A percentile compares a stretch with the other conserved stretches of the same genome.
These are phyloP conservation scores for Plasmopara halstedii DNA, from an alignment of 352 stramenopile genomes.

Conservation along the genomic window DNA sequence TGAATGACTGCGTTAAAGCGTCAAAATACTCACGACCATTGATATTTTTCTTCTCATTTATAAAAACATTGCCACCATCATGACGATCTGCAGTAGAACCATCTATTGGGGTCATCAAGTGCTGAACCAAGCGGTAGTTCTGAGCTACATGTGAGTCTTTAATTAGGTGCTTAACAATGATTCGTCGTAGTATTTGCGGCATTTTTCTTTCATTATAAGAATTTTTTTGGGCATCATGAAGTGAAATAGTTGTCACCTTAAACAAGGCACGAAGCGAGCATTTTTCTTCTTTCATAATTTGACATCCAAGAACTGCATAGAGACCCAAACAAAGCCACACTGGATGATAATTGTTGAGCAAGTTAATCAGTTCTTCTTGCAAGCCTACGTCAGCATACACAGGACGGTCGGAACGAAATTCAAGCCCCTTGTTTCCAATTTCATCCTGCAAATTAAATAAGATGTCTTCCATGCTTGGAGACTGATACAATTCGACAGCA, in stretches of 20 bases:
- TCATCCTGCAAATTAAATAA: slow-evolving; percentile 64
- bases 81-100: slow-evolving; percentile 31
- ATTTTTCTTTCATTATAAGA: slow-evolving; percentile 28
- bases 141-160: slow-evolving; percentile 52
- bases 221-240: slow-evolving; percentile 13
- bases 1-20: slow-evolving; percentile 80
- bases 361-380: slow-evolving; percentile 69
- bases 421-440: slow-evolving; percentile 63
- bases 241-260: slow-evolving; percentile 10
- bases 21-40: slow-evolving; percentile 74
- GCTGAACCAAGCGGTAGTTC: slow-evolving; percentile 62
- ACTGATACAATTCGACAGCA: slow-evolving; percentile 56
- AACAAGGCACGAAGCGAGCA: slow-evolving; percentile 52
- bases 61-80: slow-evolving; percentile 37
- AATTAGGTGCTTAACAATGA: slow-evolving; percentile 59
- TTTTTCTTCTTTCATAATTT: slow-evolving; percentile 48
- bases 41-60: slow-evolving; percentile 60
- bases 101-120: slow-evolving; percentile 59
- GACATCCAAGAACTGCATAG: slow-evolving; percentile 74
- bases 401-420: slow-evolving; percentile 79
- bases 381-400: slow-evolving; percentile 88
- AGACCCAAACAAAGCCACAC: slow-evolving; percentile 88
- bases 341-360: slow-evolving; percentile 89
- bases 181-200: slow-evolving; percentile 43
- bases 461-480: slow-evolving; percentile 39